Base-by-base conservation (phyloP, 371 early-diverging fungal species). In the Rhizopus sp. region DNA sequence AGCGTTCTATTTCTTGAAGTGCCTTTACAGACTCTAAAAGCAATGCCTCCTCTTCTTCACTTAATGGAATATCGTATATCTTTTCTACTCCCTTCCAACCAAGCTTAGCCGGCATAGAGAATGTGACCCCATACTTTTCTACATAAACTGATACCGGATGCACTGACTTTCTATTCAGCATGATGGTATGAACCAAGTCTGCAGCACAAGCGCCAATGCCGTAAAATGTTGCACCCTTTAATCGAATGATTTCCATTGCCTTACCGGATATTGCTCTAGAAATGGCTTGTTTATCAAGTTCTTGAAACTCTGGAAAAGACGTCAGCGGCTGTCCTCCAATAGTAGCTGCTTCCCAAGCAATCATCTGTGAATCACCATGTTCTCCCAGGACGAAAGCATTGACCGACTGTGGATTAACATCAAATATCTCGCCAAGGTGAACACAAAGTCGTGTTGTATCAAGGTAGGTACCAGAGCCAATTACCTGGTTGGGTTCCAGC, bases 131-230 rank as follows among this genome's bases (percentile, higher is more conserved):
- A 30, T 81, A 78, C 15, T 73, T 70, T 15, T 86, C 85, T 55
- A 82, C 73, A 57, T 78, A 92, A 41, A 83, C 81, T 53, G 86
- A 82, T 0, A 93, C 64, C 0, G 93, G 92, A 17, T 80, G 73
- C 46, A 89, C 76, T 40, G 84, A 70, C 57, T 75, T 74, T 41
- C 86, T 81, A 69, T 92, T 81, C 47, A 86, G 64, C 15, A 90
- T 47, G 55, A 93, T 84, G 5, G 83, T 72, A 54, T 89, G 83
- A 46, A 86, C 84, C 13, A 94, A 59, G 7, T 78, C 77, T 0
- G 93, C 86, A 1, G 86, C 89, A 47, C 89, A 90, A 5, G 90
- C 90, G 47, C 89, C 94, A 58, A 94, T 92, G 34, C 94, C 95
- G 60, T 86, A 94, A 67, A 90, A 87, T 0, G 95, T 93, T 3